Conservation (phyloP, 208 protist species). For the Strigomonas culicis region DNA sequence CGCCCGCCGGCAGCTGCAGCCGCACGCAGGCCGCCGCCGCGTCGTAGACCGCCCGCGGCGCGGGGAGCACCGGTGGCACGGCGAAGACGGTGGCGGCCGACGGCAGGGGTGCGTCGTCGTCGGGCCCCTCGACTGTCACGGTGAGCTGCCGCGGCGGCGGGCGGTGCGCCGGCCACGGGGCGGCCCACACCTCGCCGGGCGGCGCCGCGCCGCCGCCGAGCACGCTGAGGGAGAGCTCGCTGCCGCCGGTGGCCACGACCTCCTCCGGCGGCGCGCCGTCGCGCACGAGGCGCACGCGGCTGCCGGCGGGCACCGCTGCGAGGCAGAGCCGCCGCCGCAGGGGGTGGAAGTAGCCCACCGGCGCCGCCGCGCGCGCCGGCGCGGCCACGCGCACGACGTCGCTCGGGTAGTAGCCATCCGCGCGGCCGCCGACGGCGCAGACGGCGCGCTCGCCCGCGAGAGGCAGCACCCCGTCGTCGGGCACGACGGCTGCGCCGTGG, state of each 20-base stretch:
- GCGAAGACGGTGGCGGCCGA: conserved; percentile 9
- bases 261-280: conserved; percentile 7
- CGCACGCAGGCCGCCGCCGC: conserved; percentile 15
- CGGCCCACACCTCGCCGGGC: too few species aligned
- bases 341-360: background rate
- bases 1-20: conserved; percentile 14
- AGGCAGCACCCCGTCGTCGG: background rate
- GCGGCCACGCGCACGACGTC: conserved; percentile 7
- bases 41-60: conserved; percentile 25
- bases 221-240: background rate
- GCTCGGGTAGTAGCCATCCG: background rate
- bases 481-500: background rate
- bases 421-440: background rate
- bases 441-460: too few species aligned
- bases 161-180: conserved; percentile 12
- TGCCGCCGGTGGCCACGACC: background rate
- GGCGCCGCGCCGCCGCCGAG: too few species aligned
- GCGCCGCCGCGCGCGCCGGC: conserved; percentile 5
- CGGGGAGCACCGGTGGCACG: conserved; percentile 24
- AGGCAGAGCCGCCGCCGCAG: background rate
- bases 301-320: background rate
- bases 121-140: conserved; percentile 16
- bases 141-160: conserved; percentile 14
- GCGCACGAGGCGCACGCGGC: conserved; percentile 10
- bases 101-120: conserved; percentile 9